Evolutionary conservation across 2,329 filamentous ascomycete genomes (phyloP), one percentile per base, ranked within the genome.

Genomic region (Cadophora gregata): DNA sequence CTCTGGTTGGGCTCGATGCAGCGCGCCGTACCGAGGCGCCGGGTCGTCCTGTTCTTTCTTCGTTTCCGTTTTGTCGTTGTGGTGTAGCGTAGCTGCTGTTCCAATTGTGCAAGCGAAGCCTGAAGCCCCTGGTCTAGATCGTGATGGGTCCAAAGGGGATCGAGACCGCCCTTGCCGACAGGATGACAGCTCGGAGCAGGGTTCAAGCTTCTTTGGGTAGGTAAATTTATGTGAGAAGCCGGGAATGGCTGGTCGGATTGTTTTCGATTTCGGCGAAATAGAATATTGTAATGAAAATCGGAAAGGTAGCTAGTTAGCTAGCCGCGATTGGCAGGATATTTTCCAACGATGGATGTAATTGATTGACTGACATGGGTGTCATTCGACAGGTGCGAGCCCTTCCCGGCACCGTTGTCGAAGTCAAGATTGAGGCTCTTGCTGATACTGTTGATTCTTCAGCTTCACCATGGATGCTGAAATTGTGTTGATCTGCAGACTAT

Each of bases 101-200:
- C 31, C 31, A 36, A 12, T 36, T 27, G n/a, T 24, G 29, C 53
- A 56, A 56, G 53, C 53, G 53, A 56, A 56, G 19, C 19, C 42
- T 29, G 25, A 7, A 53, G 50, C 27, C 25, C 25, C 25, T 4
- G 50, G 48, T 55, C 51, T 55, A 55, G 27, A 55, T 53, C 50
- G 38, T 36, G 14, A 42, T 33, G 10, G 38, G 14, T 42, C 31
- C 5, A 33, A 6, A 42, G 38, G n/a, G 12, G 38, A 42, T 19
- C 14, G 38, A 19, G 47, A 50, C 21, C 25, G 10, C 19, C 50
- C 50, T 53, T 53, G 25, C 25, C 31, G 50, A 53, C 50, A 47
- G 42, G 42, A 47, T 47, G n/a, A 21, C 38, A 53, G 50, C 25
- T 27, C 29, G 24, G 12, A 9, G n/a, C 50, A 53, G 50, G 50